Evolutionary conservation across 2,329 filamentous ascomycete genomes (phyloP).

Genomic region (Pseudogymnoascus sp.): DNA sequence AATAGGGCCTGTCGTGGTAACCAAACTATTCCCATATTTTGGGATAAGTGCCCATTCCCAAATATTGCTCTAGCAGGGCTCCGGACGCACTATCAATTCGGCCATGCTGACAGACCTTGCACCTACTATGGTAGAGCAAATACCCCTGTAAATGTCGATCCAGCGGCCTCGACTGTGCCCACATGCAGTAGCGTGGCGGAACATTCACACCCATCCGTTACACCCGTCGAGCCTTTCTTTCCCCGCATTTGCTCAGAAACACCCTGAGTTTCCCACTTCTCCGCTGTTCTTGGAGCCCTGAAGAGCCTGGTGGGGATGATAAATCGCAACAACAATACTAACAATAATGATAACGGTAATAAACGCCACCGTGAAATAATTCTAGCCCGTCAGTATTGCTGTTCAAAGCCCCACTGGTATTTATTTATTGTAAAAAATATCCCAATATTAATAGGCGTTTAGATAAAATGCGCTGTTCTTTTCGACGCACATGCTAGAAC

Average conservation of each 20-base stretch:
- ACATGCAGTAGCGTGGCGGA: conserved; percentile 6
- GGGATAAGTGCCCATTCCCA: neutral
- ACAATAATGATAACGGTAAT: neutral
- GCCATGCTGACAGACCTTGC: neutral
- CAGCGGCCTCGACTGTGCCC: conserved; percentile 3
- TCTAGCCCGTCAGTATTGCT: neutral
- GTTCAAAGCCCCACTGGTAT: neutral
- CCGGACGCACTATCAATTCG: conserved; percentile 2
- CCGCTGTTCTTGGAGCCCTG: neutral
- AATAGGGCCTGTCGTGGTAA: neutral
- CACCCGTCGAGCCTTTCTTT: conserved; percentile 3
- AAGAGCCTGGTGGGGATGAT: neutral
- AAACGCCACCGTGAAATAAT: neutral
- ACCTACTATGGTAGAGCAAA: neutral
- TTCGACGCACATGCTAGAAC: conserved; percentile 1
- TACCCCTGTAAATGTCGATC: neutral
- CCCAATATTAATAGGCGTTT: neutral
- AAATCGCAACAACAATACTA: neutral
- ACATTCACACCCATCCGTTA: neutral
- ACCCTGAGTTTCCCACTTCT: neutral
- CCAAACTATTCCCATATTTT: conserved; percentile 3
- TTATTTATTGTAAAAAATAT: neutral
- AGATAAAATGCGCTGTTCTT: neutral
- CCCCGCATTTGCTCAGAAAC: neutral
- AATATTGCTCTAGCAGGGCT: conserved; percentile 5